A percentile compares a stretch with the other conserved stretches of the same genome.
Conservation (phyloP, 257 asterid species). For the Ophiorrhiza pumila region DNA sequence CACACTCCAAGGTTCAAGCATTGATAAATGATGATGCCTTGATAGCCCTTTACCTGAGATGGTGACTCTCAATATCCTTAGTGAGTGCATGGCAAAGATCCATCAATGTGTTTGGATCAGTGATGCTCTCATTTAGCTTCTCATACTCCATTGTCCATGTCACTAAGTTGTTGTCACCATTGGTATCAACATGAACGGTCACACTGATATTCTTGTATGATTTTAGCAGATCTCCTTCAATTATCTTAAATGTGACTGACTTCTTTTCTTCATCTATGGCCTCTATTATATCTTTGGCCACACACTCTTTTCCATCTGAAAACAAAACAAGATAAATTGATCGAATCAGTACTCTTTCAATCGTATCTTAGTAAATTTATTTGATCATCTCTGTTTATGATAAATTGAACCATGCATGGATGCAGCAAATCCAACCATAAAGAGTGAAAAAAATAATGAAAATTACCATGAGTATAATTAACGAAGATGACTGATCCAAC, state of each 20-base stretch:
- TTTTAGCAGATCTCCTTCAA: constrained; percentile 22
- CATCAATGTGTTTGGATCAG: constrained; percentile 16
- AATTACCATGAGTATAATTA: constrained; percentile 13
- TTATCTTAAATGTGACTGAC: constrained; percentile 21
- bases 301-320: constrained; percentile 21
- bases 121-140: constrained; percentile 20
- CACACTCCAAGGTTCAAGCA: no score
- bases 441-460: not conserved
- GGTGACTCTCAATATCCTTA: constrained; percentile 12
- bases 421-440: no score
- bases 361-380: no score
- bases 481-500: not conserved
- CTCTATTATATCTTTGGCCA: constrained; percentile 19
- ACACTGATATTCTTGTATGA: constrained; percentile 16
- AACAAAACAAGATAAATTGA: not conserved
- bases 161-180: constrained; percentile 19
- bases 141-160: constrained; percentile 27
- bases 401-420: no score
- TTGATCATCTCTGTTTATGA: not conserved
- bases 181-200: not conserved
- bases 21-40: no score
- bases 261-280: constrained; percentile 28
- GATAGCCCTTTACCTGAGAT: no score
- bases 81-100: not conserved
- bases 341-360: no score